Conservation (phyloP, 164 flowering plant species). For the Brasenia schreberi region DNA sequence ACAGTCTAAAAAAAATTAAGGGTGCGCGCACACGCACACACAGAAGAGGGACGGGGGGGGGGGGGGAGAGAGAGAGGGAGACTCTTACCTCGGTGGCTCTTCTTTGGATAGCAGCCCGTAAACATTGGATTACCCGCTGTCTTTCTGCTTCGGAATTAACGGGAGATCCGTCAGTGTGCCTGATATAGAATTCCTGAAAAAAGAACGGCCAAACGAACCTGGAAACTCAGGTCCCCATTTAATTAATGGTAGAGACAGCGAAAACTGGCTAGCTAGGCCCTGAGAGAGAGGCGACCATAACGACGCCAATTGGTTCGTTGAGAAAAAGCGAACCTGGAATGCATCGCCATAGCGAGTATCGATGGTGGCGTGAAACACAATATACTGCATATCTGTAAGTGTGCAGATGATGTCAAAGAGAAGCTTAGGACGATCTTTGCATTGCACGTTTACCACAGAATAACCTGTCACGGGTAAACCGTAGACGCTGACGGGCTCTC, state of each 20-base stretch:
- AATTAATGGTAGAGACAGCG: not conserved
- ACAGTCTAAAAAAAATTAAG: not conserved
- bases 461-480: too few relatives aligned
- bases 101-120: constrained; percentile 85
- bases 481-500: too few relatives aligned
- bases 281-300: not conserved
- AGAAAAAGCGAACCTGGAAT: constrained; percentile 11
- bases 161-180: constrained; percentile 85
- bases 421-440: constrained; percentile 18
- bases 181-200: constrained; percentile 70
- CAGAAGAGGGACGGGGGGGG: not conserved
- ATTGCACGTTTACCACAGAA: constrained; percentile 18
- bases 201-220: not conserved
- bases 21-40: not conserved
- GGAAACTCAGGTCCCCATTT: not conserved
- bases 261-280: not conserved
- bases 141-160: constrained; percentile 67
- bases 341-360: constrained; percentile 11
- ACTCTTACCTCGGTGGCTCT: constrained; percentile 58
- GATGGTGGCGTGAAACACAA: constrained; percentile 24
- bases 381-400: constrained; percentile 25
- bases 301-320: not conserved
- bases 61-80: not conserved
- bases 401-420: constrained; percentile 21
- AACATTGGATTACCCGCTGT: constrained; percentile 35